These are phyloP conservation scores for Hansenula sp. DNA, from an alignment of 1,139 yeast species.

Conservation along the genomic window DNA sequence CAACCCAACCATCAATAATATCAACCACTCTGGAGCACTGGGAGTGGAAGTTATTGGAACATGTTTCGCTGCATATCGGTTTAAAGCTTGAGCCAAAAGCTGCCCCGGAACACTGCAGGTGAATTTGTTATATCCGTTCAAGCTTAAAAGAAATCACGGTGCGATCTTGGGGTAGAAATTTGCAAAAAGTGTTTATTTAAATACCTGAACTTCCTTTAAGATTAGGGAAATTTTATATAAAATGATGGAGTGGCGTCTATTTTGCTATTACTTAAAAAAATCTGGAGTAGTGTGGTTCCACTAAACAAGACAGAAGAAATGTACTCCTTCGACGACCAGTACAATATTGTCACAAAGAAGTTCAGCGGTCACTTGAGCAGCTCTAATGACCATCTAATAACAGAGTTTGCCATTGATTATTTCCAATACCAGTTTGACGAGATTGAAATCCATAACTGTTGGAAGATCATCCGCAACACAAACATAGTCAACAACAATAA, in stretches of 20 bases:
- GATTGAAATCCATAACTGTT: conserved; percentile 21
- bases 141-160: too few relatives aligned
- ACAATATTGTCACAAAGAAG: conserved; percentile 15
- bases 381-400: conserved; percentile 6
- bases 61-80: too few relatives aligned
- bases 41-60: too few relatives aligned
- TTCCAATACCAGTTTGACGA: conserved; percentile 23
- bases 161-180: background rate
- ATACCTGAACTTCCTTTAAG: background rate
- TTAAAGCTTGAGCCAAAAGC: too few relatives aligned
- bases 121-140: background rate
- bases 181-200: background rate
- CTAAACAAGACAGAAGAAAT: too few relatives aligned
- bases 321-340: conserved; percentile 23
- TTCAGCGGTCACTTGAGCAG: conserved; percentile 9
- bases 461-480: conserved; percentile 19
- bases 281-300: too few relatives aligned
- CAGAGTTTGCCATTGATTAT: conserved; percentile 21
- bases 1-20: too few relatives aligned
- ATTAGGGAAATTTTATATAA: background rate
- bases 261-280: too few relatives aligned
- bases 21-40: too few relatives aligned
- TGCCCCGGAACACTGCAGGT: conserved; percentile 3
- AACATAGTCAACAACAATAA: conserved; percentile 9
- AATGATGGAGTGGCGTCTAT: background rate